Conservation (phyloP, 768 basidiomycete species). For the Trametes elegans region DNA sequence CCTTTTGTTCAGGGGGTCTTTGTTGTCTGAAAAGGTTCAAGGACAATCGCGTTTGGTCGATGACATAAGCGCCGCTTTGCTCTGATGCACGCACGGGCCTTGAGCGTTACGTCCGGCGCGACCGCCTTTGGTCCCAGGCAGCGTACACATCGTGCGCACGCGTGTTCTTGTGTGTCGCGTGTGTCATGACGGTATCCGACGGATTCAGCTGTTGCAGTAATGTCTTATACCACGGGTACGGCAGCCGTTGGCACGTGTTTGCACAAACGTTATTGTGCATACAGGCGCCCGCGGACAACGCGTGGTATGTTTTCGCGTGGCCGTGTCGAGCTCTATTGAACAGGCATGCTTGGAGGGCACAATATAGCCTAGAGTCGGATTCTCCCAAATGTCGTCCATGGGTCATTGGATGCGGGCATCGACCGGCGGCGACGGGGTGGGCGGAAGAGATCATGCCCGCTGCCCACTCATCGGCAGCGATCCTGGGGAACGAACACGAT, state of each 20-base stretch:
- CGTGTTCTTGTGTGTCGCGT: background rate
- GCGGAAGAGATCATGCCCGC: no score
- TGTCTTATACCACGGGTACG: background rate
- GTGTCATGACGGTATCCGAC: background rate
- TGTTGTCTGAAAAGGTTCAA: slow-evolving; percentile 22
- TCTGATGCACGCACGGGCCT: slow-evolving; percentile 4
- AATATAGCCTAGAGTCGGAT: background rate
- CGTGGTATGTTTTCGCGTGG: no score
- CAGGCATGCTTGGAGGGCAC: background rate
- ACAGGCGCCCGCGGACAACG: background rate
- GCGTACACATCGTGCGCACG: background rate
- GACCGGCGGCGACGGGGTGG: no score
- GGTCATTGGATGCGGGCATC: no score
- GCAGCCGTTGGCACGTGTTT: background rate
- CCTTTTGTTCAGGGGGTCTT: slow-evolving; percentile 23
- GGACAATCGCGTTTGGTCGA: slow-evolving; percentile 12
- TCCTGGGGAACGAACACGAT: no score
- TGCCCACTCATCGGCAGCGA: no score
- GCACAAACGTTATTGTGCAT: slow-evolving; percentile 4
- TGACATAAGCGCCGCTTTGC: slow-evolving; percentile 14
- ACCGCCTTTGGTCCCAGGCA: background rate
- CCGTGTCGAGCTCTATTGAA: background rate
- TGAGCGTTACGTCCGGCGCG: background rate
- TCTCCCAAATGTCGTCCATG: background rate
- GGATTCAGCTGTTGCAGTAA: background rate